Base-by-base conservation (phyloP, 768 basidiomycete species). In the Psilocybe cyanescens region DNA sequence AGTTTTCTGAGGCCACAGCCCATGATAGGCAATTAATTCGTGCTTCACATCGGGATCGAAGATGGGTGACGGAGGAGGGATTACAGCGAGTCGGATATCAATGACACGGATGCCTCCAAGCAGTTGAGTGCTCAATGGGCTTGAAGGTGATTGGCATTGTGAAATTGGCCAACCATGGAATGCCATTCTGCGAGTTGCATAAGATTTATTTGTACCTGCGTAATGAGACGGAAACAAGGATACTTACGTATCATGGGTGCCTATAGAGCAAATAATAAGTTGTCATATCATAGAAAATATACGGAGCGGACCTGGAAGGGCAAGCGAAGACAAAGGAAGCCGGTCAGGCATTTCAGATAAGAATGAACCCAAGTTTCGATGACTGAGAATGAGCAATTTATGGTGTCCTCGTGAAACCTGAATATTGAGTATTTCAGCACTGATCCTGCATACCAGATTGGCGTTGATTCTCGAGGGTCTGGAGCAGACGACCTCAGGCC, bases 151-250 rank as follows among this genome's bases (percentile, higher is more conserved):
- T 72, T 97, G 95, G 69, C 95, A 98, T 71, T 97, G 94, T 0
- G 92, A 91, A 39, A 96, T 76, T 0, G 91, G 91, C 87, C 90
- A 92, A 12, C 91, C 91, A 65, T 94, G 89, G 63, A 93, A 86
- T 8, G 93, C 89, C 87, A 94, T 88, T 4, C 89, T 91, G 28
- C 16, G 35, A 35, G 44, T 37, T 39, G 17, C 19, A 6, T 45
- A 31, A 9, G 61, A 50, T 50, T 24, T 67, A 55, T 41, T 39
- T 12, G 14, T 11, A 35, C 33, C 31, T 12, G 30, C 19, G 8
- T 16, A 24, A 30, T 35, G 35, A 24, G 45, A 35, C 3, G 11
- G 11, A 4, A 41, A 29, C 6, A 41, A 31, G 33, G 19, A 54
- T 28, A 79, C 84, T 59, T 73, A 87, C 88, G 88, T 86, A 69